Evolutionary conservation across 345 rosid genomes (phyloP), one percentile per base, ranked within the genome.

Genomic region (Brassica rapa): DNA sequence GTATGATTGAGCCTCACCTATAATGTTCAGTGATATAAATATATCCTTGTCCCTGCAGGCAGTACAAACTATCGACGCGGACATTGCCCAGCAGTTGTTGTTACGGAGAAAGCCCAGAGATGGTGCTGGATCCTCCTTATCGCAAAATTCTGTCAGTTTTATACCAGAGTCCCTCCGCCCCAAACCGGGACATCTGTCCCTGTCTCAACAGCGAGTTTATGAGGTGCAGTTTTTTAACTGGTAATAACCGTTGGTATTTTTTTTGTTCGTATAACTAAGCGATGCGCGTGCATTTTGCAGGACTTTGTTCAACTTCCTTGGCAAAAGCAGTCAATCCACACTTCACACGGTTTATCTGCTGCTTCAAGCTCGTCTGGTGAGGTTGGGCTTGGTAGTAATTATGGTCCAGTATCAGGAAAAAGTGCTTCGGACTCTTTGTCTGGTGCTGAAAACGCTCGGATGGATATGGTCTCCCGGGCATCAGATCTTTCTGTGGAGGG

Each of bases 271-370:
- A 73, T 66, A 56, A 10, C 24, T 32, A 60, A 72, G 29, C 39
- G 8, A 5, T 23, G 11, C 19, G 27, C 25, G 27, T 25, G 60
- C 59, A 37, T 53, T 83, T 46, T 85, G 66, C 83, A 95, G 99
- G 99, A 95, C 78, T 95, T 95, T 77, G 93, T 93, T 83, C 90
- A 96, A 82, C 93, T 91, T 86, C 99, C 98, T 37, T 93, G 87
- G 98, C 98, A 93, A 87, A 95, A 87, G 71, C 99, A 90, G 71
- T 90, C 98, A 51, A 83, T 78, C 81, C 94, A 88, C 79, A 83
- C 82, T 24, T 80, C 96, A 24, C 88, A 88, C 82, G 70, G 88
- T 30, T 25, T 86, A 68, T 85, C 96, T 57, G 77, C 85, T 19
- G 84, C 88, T 46, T 75, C 88, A 77, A 79, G 88, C 79, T 84